These are phyloP conservation scores for Panicum miliaceum DNA, from an alignment of 176 grass and related monocot species.

Conservation along the genomic window DNA sequence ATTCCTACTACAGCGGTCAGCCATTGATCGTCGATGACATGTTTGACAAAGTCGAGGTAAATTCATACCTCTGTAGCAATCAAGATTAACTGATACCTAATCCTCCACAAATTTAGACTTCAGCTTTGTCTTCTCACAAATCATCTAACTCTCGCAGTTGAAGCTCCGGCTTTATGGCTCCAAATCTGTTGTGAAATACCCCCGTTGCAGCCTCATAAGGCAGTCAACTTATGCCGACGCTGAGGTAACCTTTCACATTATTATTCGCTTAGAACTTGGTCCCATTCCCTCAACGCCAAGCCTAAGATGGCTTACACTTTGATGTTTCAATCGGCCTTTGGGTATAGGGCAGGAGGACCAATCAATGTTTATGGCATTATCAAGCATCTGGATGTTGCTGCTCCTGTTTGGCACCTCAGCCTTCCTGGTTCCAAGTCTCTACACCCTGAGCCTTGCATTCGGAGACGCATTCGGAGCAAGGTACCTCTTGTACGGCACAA, in stretches of 20 bases:
- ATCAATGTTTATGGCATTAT: constrained; percentile 73
- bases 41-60: constrained; percentile 98
- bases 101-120: too few relatives aligned
- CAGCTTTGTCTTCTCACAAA: background rate
- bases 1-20: constrained; percentile 92
- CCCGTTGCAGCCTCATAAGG: constrained; percentile 84
- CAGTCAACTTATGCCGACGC: constrained; percentile 87
- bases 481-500: constrained; percentile 46
- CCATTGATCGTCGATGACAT: constrained; percentile 94
- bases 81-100: too few relatives aligned
- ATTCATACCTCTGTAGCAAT: background rate
- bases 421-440: constrained; percentile 60
- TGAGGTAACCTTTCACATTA: constrained; percentile 58
- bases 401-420: constrained; percentile 70
- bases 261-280: background rate
- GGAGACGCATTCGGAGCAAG: constrained; percentile 57
- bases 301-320: constrained; percentile 26
- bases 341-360: constrained; percentile 95
- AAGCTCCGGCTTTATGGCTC: constrained; percentile 92
- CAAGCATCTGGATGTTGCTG: constrained; percentile 82
- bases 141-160: constrained; percentile 42
- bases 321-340: constrained; percentile 56
- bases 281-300: background rate
- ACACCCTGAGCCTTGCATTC: constrained; percentile 51
- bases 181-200: constrained; percentile 88